Evolutionary conservation across 768 basidiomycete species (phyloP).

Genomic region (Pulveroboletus sp.): DNA sequence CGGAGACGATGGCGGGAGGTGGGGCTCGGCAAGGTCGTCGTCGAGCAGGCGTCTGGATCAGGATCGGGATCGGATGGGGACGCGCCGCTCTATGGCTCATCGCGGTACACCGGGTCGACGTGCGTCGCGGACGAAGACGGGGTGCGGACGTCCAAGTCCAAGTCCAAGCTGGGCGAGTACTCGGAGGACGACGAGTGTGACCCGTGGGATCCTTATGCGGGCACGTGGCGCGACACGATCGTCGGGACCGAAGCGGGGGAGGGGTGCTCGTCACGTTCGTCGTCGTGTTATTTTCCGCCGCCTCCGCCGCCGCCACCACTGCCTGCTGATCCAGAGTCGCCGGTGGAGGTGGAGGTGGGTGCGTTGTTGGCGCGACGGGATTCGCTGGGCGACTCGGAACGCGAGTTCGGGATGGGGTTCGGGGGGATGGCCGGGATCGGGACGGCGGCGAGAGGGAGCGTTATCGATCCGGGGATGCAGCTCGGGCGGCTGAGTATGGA

Average conservation of each 20-base stretch:
- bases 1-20: conserved; percentile 37
- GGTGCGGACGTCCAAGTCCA: conserved; percentile 4
- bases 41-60: conserved; percentile 14
- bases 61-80: no score
- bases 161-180: no score
- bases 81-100: conserved; percentile 35
- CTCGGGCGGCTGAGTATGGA: conserved; percentile 13
- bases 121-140: conserved; percentile 11
- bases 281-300: conserved; percentile 6
- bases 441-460: conserved; percentile 36
- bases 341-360: no score
- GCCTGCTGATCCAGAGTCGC: no score
- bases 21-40: no score
- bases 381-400: conserved; percentile 14
- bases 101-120: conserved; percentile 17
- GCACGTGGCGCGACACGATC: conserved; percentile 28
- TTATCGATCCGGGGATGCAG: conserved; percentile 15
- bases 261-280: conserved; percentile 8
- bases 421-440: conserved; percentile 46
- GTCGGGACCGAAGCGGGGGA: conserved; percentile 26
- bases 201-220: conserved; percentile 24
- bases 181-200: conserved; percentile 10
- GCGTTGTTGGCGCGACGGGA: conserved; percentile 32
- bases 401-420: conserved; percentile 19
- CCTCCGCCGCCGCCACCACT: no score